Evolutionary conservation across 139 green algal genomes (phyloP), one percentile per base, ranked within the genome.

Genomic region (Chlorella sorokiniana): DNA sequence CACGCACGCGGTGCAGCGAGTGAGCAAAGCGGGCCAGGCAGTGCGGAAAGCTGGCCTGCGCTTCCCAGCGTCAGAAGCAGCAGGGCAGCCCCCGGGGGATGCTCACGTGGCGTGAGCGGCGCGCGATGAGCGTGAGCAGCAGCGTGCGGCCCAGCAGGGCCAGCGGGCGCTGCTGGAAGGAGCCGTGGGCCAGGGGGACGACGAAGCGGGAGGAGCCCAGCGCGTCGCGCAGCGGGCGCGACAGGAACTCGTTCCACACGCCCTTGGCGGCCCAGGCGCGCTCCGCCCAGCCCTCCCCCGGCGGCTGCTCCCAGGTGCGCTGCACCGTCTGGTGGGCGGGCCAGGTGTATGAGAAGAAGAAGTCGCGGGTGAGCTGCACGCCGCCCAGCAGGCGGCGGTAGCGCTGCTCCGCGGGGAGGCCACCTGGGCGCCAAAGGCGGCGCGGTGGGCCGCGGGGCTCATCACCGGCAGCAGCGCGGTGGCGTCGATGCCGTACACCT

Each of bases 331-430:
- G 52, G 29, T 86, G 89, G 9, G 98, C 81, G 52, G 85, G 84
- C 86, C 96, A 98, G 59, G 91, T 95, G 87, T 96, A 96, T 44
- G 79, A 91, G 88, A 97, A 99, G 87, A 96, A 98, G 81, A 99
- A 99, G 78, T 96, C 91, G 62, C 92, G 95, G 52, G 91, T 96
- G 3, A 98, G 89, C 85, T 97, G 92, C 56, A 99, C 89, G 11
- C 91, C 93, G 70, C 88, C 90, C 38, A 98, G 88, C 51, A 90
- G 51, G 84, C 94, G 94, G 29, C 91, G 89, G 84, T 95, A 94
- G 31, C 91, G 86, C 54, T 78, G 73, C 85, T 90, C 86, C 9
- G 63, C 70, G 0, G 62, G 27, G 68, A 65, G 4, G 61, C 44
- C 1, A 74, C 61, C 29, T 27, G 51, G 38, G 62, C 48, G 63